Conservation (phyloP, 495 filamentous ascomycete genomes). For the Tricharina praecox region DNA sequence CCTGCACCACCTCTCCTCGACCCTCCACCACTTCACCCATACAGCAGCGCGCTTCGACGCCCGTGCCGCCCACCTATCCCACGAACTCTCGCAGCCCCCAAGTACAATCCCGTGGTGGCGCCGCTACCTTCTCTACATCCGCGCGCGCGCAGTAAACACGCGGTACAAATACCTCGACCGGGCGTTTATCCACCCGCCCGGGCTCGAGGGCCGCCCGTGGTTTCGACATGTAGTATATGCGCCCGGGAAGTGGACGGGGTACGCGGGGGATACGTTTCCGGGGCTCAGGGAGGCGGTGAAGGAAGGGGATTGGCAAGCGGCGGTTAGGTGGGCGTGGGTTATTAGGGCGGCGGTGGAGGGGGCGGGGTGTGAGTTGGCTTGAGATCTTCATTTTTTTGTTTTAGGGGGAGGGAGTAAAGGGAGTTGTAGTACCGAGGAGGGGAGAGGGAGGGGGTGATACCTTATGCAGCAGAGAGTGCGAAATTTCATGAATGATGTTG, state of each 20-base stretch:
- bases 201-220: slow-evolving; percentile 18
- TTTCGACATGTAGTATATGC: slow-evolving; percentile 26
- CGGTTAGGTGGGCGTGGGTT: background rate
- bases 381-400: too few relatives aligned
- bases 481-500: too few relatives aligned
- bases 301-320: slow-evolving; percentile 11
- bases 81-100: background rate
- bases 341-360: background rate
- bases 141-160: background rate
- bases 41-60: slow-evolving; percentile 41
- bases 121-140: background rate
- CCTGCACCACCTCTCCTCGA: background rate
- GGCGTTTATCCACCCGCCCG: slow-evolving; percentile 13
- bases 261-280: slow-evolving; percentile 21
- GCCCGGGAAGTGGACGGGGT: slow-evolving; percentile 22
- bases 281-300: slow-evolving; percentile 17
- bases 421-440: too few relatives aligned
- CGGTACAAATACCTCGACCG: slow-evolving; percentile 18
- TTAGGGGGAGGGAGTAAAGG: too few relatives aligned
- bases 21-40: background rate
- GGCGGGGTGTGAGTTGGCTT: slow-evolving; percentile 1
- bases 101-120: background rate
- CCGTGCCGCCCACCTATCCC: background rate
- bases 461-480: too few relatives aligned
- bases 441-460: too few relatives aligned